Percentiles rank a stretch among this genome's conserved stretches.
Conservation (phyloP, 2,329 filamentous ascomycete genomes). For the Penicillium sp. region DNA sequence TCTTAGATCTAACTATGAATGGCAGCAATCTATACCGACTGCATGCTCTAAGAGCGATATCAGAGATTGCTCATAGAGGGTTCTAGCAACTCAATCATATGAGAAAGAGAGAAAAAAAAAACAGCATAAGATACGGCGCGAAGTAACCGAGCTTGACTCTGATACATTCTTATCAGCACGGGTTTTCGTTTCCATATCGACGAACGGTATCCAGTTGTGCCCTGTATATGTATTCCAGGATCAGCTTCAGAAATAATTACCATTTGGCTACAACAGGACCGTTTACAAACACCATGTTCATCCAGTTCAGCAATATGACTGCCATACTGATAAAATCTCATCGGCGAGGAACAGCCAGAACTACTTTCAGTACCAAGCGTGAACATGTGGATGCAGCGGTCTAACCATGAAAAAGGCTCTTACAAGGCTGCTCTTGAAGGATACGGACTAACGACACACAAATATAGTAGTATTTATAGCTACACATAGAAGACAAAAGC, state of each 20-base stretch:
- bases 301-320: not conserved
- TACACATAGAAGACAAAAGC: constrained; percentile 54
- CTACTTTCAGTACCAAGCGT: no score
- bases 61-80: no score
- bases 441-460: no score
- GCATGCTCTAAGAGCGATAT: not conserved
- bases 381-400: no score
- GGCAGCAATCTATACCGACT: not conserved
- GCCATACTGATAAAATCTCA: no score
- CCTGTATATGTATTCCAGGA: not conserved
- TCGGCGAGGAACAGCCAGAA: no score
- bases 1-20: not conserved
- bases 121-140: no score
- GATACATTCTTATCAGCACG: not conserved
- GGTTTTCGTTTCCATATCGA: not conserved
- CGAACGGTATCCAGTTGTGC: not conserved
- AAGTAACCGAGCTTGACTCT: not conserved
- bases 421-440: no score
- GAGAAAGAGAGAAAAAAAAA: no score
- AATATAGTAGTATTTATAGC: no score
- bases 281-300: not conserved
- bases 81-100: no score
- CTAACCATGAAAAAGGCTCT: no score
- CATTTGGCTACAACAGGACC: not conserved
- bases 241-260: not conserved